phyloP scores from a whole-genome alignment of 2,329 filamentous ascomycete genomes.

The Xylariaceae sp. region DNA sequence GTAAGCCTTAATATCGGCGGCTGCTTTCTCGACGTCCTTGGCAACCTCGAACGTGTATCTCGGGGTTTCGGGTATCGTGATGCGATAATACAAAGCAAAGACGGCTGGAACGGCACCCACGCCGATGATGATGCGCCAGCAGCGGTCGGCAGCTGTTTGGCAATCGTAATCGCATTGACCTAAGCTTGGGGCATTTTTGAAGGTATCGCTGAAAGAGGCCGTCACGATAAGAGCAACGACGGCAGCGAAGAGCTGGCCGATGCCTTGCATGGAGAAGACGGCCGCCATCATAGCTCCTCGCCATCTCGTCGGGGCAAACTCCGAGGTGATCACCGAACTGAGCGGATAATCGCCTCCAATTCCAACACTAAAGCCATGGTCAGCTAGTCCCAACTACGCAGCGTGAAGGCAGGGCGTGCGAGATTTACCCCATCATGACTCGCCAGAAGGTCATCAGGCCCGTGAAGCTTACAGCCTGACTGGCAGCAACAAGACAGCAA shows the following conservation, averaged over 20 bases:
- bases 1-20: constrained; percentile 72
- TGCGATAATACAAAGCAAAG: constrained; percentile 82
- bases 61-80: constrained; percentile 85
- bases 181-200: constrained; percentile 50
- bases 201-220: constrained; percentile 64
- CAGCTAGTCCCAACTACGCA: constrained; percentile 11
- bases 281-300: constrained; percentile 83
- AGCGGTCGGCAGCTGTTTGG: constrained; percentile 74
- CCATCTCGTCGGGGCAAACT: constrained; percentile 85
- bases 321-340: constrained; percentile 80
- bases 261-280: constrained; percentile 85
- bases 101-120: constrained; percentile 80
- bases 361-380: constrained; percentile 61
- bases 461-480: constrained; percentile 64
- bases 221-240: constrained; percentile 75
- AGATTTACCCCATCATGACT: constrained; percentile 67
- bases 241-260: constrained; percentile 77
- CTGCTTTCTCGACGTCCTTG: constrained; percentile 76
- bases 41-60: constrained; percentile 83
- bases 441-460: constrained; percentile 76
- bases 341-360: constrained; percentile 86
- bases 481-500: constrained; percentile 68
- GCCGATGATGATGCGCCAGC: constrained; percentile 83
- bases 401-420: not conserved
- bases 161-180: constrained; percentile 66